Evolutionary conservation across 768 basidiomycete species (phyloP).

Genomic region (Tricholoma sp.): DNA sequence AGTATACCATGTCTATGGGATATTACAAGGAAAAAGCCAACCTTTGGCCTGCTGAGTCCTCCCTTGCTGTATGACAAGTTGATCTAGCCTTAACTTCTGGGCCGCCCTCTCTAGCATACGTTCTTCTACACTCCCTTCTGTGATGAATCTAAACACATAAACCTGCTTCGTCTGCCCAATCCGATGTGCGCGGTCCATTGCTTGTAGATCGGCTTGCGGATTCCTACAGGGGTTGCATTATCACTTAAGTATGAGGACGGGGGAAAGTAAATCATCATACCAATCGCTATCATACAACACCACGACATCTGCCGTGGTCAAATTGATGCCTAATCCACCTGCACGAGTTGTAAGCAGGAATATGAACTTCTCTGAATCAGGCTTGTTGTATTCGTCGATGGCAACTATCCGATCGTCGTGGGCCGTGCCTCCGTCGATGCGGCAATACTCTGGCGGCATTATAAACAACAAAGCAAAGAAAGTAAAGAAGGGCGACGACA

Average conservation of each 20-base stretch:
- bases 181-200: conserved; percentile 97
- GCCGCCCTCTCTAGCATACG: conserved; percentile 92
- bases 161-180: conserved; percentile 98
- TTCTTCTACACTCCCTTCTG: conserved; percentile 93
- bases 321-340: conserved; percentile 94
- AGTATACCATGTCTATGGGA: background rate
- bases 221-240: conserved; percentile 55
- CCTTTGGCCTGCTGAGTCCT: conserved; percentile 78
- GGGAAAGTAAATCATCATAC: conserved; percentile 31
- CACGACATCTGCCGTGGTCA: conserved; percentile 93
- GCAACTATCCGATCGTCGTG: conserved; percentile 94
- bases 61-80: conserved; percentile 96
- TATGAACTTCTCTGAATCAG: conserved; percentile 91
- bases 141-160: conserved; percentile 95
- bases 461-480: conserved; percentile 2
- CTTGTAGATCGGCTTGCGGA: conserved; percentile 97
- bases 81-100: conserved; percentile 91
- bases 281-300: conserved; percentile 97
- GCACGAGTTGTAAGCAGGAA: conserved; percentile 96
- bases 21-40: conserved; percentile 20
- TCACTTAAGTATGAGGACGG: background rate
- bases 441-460: conserved; percentile 72
- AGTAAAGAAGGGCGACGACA: conserved; percentile 22
- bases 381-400: conserved; percentile 97
- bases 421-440: conserved; percentile 92